Percentiles rank a stretch among this genome's conserved stretches.
Conservation (phyloP, 768 basidiomycete species). For the Kondoa subrosea region DNA sequence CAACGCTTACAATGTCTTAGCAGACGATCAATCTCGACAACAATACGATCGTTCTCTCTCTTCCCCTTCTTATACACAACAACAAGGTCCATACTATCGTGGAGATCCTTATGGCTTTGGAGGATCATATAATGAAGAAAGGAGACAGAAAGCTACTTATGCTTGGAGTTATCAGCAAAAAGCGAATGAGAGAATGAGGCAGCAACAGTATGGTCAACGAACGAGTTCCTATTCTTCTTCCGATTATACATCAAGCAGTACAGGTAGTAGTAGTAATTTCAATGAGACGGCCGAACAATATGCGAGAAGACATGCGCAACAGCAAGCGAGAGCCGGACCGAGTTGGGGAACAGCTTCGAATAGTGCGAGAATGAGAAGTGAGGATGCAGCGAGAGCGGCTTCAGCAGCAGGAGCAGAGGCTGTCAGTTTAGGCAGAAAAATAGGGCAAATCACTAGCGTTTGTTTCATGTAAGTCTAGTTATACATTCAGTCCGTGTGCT, state of each 20-base stretch:
- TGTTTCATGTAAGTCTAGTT: not conserved
- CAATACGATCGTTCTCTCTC: not conserved
- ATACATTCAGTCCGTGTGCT: not conserved
- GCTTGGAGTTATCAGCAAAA: not conserved
- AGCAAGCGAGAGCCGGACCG: too few species aligned
- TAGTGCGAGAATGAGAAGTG: not conserved
- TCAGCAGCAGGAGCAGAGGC: not conserved
- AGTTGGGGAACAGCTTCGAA: not conserved
- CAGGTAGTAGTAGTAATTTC: not conserved
- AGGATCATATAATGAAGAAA: not conserved
- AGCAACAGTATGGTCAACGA: not conserved
- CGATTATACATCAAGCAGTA: too few species aligned
- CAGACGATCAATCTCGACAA: not conserved
- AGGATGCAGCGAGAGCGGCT: not conserved
- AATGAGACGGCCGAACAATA: not conserved
- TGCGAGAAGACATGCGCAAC: not conserved
- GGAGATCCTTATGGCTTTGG: not conserved
- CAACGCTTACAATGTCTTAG: not conserved
- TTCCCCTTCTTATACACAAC: not conserved
- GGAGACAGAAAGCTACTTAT: not conserved
- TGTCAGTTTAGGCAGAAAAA: not conserved
- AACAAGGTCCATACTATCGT: too few species aligned
- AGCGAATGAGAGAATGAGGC: not conserved
- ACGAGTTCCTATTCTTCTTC: not conserved
- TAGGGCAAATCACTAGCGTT: not conserved